Conservation (phyloP, 2,329 filamentous ascomycete species). For the Xylaria sp. region DNA sequence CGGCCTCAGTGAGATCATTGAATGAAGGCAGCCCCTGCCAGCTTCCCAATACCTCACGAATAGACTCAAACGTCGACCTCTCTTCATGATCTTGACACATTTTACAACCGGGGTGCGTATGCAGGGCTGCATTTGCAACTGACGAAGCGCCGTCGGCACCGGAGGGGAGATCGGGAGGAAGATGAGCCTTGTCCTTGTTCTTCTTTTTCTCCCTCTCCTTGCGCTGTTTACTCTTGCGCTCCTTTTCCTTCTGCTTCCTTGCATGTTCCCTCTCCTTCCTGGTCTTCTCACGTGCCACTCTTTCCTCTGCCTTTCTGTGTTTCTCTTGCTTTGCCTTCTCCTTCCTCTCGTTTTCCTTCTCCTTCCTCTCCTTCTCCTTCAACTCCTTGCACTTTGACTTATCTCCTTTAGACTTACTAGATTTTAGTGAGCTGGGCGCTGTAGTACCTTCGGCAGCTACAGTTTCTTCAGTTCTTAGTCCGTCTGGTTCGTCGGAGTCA, state of each 20-base stretch:
- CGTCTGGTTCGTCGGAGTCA: not conserved
- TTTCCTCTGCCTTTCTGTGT: conserved; percentile 22
- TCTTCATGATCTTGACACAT: conserved; percentile 24
- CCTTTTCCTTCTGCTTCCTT: conserved; percentile 20
- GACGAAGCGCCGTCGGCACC: conserved; percentile 3
- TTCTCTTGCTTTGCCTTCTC: conserved; percentile 16
- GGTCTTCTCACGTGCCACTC: conserved; percentile 37
- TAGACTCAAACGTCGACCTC: conserved; percentile 6
- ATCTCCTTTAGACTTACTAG: conserved; percentile 16
- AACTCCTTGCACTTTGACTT: conserved; percentile 23
- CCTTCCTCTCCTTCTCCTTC: conserved; percentile 18
- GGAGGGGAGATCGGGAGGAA: conserved; percentile 16
- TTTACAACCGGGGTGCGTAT: conserved; percentile 22
- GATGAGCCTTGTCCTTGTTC: conserved; percentile 15
- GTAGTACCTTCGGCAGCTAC: conserved; percentile 4
- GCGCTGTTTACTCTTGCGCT: conserved; percentile 17
- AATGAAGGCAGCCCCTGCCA: conserved; percentile 26
- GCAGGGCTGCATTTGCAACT: not conserved
- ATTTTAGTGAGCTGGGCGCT: not conserved
- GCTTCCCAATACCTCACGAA: conserved; percentile 7
- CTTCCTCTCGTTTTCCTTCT: not conserved
- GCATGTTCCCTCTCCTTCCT: conserved; percentile 20
- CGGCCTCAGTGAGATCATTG: conserved; percentile 14
- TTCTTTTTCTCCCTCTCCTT: conserved; percentile 21
- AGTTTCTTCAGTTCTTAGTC: not conserved